Evolutionary conservation across 2,329 filamentous ascomycete genomes (phyloP), one percentile per base, ranked within the genome.

Genomic region (Calycina herbarum): DNA sequence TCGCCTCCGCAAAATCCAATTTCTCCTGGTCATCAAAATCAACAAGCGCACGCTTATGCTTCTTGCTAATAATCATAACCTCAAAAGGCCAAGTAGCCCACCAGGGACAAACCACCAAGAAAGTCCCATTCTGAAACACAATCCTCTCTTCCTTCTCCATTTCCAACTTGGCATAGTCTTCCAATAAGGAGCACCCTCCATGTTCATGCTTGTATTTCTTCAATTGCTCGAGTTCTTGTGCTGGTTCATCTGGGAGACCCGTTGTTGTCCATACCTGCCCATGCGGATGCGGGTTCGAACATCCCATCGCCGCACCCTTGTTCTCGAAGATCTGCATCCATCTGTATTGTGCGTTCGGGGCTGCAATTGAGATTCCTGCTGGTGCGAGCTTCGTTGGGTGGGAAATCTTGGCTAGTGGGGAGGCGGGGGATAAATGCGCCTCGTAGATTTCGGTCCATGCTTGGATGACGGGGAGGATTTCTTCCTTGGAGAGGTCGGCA

Each of bases 251-350:
- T 0, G 95, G 95, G 71, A 97, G 81, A 6, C 89, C 90, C 27
- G 92, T 97, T 0, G 94, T 96, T 1, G 93, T 95, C 95, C 95
- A 99, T 68, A 97, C 85, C 78, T 99, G 95, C 66, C 95, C 94
- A 79, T 99, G 95, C 0, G 95, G 95, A 77, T 99, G 95, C 0
- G 95, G 95, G 77, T 99, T 99, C 1, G 94, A 98, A 82, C 95
- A 99, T 61, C 95, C 95, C 95, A 99, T 99, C 11, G 94, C 93
- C 0, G 91, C 88, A 61, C 95, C 95, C 80, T 99, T 99, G 82
- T 99, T 99, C 81, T 99, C 95, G 69, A 99, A 99, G 70, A 99
- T 98, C 77, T 99, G 95, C 94, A 99, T 97, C 80, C 96, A 98
- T 63, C 91, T 87, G 73, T 96, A 93, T 78, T 96, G 92, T 62